Evolutionary conservation across 768 basidiomycete genomes (phyloP), one percentile per base, ranked within the genome.

Genomic region (Auricularia auricula-judae): DNA sequence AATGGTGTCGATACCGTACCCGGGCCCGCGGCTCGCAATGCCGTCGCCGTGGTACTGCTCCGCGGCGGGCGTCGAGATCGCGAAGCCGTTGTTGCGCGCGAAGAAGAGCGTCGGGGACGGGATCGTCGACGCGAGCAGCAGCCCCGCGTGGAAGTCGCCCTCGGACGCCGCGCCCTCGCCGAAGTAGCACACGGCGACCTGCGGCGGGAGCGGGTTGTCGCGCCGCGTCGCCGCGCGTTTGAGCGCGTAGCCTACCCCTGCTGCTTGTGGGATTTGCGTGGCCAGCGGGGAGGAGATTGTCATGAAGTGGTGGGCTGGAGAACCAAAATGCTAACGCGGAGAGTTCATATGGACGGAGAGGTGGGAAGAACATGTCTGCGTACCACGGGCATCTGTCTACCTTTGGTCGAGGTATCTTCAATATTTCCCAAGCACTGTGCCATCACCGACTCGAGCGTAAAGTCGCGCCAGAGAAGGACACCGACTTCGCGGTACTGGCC

Each of bases 401-500:
- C 93, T 71, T 93, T 94, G 7, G 88, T 85, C 11, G 85, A 82
- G 11, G 74, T 80, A 72, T 98, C 94, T 66, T 91, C 84, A 69
- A 84, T 76, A 68, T 91, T 95, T 36, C 92, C 90, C 70, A 97
- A 92, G 73, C 91, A 94, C 73, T 97, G 94, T 0, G 86, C 86
- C 91, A 98, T 95, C 65, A 89, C 77, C n/a, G 81, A 76, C 69
- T 93, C 84, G 21, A 94, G 73, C 18, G 83, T 78, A 72, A 90
- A 96, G 23, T 87, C 91, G 47, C 95, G 84, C 87, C 91, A 95
- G 1, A 96, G 77, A 7, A 97, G 80, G 4, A 94, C 93, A 53
- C 92, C 94, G 79, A 92, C 86, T 79, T 92, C 93, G 63, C 91
- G 88, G 71, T 98, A 98, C 80, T 98, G 94, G 81, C 91, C 93